A percentile compares a stretch with the other conserved stretches of the same genome.
phyloP scores from a whole-genome alignment of 2,329 filamentous ascomycete species.

The Ceratocystis diversiconidia region DNA sequence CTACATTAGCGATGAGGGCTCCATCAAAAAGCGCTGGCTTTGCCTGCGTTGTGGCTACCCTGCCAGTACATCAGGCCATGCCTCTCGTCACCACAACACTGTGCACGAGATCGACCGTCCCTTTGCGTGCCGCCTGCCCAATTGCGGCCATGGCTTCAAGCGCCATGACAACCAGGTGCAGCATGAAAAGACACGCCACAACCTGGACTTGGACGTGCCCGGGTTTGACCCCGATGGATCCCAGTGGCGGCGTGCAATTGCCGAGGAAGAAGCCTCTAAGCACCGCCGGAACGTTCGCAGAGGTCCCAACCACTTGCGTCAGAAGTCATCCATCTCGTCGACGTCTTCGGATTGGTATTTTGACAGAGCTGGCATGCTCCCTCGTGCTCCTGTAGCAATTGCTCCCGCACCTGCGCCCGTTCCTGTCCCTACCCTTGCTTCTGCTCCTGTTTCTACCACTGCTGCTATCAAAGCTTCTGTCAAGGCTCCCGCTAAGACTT shows the following conservation, averaged over 20 bases:
- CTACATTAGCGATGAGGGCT: background rate
- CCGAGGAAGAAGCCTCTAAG: slow-evolving; percentile 2
- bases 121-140: slow-evolving; percentile 6
- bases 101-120: background rate
- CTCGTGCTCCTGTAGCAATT: background rate
- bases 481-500: no score
- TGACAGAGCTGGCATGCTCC: background rate
- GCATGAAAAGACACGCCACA: slow-evolving; percentile 11
- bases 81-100: slow-evolving; percentile 8
- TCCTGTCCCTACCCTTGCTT: background rate
- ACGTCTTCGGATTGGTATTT: background rate
- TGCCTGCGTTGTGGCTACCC: slow-evolving; percentile 8
- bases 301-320: background rate
- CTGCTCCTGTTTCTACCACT: no score
- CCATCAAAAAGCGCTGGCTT: slow-evolving; percentile 7
- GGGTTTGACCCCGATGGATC: background rate
- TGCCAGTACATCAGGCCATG: slow-evolving; percentile 7
- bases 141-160: slow-evolving; percentile 8
- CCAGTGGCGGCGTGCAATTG: background rate
- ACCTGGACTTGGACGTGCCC: background rate
- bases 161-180: slow-evolving; percentile 10
- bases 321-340: background rate
- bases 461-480: no score
- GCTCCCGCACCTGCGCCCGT: background rate
- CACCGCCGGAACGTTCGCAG: background rate